A percentile compares a stretch with the other conserved stretches of the same genome.
These are phyloP conservation scores for Lojkania enalia DNA, from an alignment of 2,329 filamentous ascomycete genomes.

Conservation along the genomic window DNA sequence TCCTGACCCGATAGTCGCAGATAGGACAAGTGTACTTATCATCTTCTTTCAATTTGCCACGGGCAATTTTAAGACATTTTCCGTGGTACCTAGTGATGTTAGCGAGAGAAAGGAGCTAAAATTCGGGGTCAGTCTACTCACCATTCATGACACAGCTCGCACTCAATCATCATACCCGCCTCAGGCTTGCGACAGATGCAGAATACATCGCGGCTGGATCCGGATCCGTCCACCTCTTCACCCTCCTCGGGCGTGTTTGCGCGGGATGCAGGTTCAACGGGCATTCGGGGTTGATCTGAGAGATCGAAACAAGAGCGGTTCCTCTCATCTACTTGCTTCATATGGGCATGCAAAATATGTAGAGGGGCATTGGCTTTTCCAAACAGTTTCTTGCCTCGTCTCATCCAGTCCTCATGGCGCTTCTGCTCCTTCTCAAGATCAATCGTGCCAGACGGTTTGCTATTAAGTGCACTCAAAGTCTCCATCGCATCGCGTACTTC, in stretches of 20 bases:
- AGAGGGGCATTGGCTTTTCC: constrained; percentile 96
- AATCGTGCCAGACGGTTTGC: constrained; percentile 85
- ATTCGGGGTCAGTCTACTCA: constrained; percentile 60
- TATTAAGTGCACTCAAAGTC: constrained; percentile 83
- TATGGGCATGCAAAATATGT: constrained; percentile 91
- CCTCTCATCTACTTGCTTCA: constrained; percentile 88
- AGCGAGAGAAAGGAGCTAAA: constrained; percentile 17
- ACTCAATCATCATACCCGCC: constrained; percentile 99
- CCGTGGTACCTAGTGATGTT: constrained; percentile 80
- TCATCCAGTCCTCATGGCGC: constrained; percentile 98
- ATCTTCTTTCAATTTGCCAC: constrained; percentile 96
- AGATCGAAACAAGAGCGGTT: constrained; percentile 93
- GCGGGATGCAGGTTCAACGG: constrained; percentile 88
- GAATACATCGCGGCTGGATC: constrained; percentile 76
- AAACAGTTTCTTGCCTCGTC: constrained; percentile 94
- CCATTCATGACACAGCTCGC: constrained; percentile 97
- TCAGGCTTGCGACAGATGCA: constrained; percentile 94
- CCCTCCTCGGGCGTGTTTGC: constrained; percentile 68
- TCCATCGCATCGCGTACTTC: constrained; percentile 92
- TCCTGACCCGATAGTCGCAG: constrained; percentile 95
- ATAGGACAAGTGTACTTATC: constrained; percentile 98
- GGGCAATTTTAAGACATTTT: constrained; percentile 95
- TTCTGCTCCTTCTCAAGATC: constrained; percentile 95
- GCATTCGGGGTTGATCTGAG: constrained; percentile 82
- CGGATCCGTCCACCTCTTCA: constrained; percentile 49